Conservation (phyloP, 768 basidiomycete genomes). For the Boletus coccyginus region DNA sequence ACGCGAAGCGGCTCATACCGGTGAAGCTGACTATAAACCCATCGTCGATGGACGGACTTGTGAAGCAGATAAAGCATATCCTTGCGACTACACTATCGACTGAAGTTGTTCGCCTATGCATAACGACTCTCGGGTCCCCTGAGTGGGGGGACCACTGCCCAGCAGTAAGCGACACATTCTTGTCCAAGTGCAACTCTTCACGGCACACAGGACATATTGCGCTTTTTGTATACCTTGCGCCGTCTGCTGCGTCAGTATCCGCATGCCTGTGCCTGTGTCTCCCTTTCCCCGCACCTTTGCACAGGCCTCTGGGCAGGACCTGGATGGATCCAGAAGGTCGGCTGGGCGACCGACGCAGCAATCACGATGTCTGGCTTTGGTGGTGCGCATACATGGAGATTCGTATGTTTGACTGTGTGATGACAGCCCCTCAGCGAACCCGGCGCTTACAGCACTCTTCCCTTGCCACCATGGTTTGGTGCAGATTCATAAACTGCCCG, state of each 20-base stretch:
- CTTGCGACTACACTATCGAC: conserved; percentile 32
- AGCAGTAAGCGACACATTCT: conserved; percentile 41
- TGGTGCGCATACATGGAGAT: conserved; percentile 44
- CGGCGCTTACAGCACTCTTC: conserved; percentile 69
- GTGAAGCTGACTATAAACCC: conserved; percentile 20
- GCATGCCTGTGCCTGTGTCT: conserved; percentile 64
- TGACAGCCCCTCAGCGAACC: conserved; percentile 54
- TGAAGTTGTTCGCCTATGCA: conserved; percentile 52
- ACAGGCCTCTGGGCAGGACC: conserved; percentile 55
- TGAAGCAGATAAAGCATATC: conserved; percentile 31
- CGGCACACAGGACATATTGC: conserved; percentile 55
- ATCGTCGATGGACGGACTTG: conserved; percentile 18
- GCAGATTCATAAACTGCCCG: conserved; percentile 72
- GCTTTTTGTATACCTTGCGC: conserved; percentile 71
- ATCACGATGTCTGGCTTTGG: conserved; percentile 77
- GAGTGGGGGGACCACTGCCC: conserved; percentile 64
- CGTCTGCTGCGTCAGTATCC: conserved; percentile 54
- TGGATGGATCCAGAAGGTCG: conserved; percentile 76
- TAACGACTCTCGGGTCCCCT: conserved; percentile 60
- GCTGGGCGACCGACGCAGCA: conserved; percentile 76
- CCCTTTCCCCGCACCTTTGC: conserved; percentile 62
- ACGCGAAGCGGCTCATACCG: conserved; percentile 38
- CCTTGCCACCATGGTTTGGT: conserved; percentile 87
- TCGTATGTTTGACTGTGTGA: neutral
- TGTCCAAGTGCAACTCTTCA: neutral